Percentiles rank a stretch among this genome's conserved stretches.
These are phyloP conservation scores for Boletellus emodensis DNA, from an alignment of 768 basidiomycete genomes.

Conservation along the genomic window DNA sequence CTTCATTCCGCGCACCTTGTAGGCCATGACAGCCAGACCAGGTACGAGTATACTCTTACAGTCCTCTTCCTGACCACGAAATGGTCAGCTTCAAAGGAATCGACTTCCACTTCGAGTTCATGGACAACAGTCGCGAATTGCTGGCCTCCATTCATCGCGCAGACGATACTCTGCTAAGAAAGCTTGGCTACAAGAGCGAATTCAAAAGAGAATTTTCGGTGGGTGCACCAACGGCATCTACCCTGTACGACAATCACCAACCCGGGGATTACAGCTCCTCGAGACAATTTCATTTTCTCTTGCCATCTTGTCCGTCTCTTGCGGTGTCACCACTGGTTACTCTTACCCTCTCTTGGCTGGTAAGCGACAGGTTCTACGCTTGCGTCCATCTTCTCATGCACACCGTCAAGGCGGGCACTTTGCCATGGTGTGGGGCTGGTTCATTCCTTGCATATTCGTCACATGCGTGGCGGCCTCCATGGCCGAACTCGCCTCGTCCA, in stretches of 20 bases:
- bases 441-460: conserved; percentile 19
- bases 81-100: conserved; percentile 6
- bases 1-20: not conserved
- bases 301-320: conserved; percentile 21
- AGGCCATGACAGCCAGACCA: not conserved
- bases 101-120: not conserved
- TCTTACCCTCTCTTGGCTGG: conserved; percentile 17
- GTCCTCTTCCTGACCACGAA: not conserved
- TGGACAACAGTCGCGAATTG: conserved; percentile 2
- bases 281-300: conserved; percentile 25
- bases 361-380: not conserved
- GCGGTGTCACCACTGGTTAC: conserved; percentile 19
- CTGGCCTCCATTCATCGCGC: conserved; percentile 11
- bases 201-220: conserved; percentile 26
- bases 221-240: not conserved
- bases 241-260: not conserved
- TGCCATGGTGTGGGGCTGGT: conserved; percentile 24
- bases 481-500: conserved; percentile 20
- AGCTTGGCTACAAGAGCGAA: conserved; percentile 27
- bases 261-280: conserved; percentile 8
- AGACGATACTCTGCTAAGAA: conserved; percentile 16
- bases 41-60: not conserved
- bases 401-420: conserved; percentile 17
- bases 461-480: conserved; percentile 18
- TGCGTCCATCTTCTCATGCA: not conserved